Percentiles rank a stretch among this genome's conserved stretches.
Conservation (phyloP, 176 grass and related monocot species). For the Oryza meyeriana region DNA sequence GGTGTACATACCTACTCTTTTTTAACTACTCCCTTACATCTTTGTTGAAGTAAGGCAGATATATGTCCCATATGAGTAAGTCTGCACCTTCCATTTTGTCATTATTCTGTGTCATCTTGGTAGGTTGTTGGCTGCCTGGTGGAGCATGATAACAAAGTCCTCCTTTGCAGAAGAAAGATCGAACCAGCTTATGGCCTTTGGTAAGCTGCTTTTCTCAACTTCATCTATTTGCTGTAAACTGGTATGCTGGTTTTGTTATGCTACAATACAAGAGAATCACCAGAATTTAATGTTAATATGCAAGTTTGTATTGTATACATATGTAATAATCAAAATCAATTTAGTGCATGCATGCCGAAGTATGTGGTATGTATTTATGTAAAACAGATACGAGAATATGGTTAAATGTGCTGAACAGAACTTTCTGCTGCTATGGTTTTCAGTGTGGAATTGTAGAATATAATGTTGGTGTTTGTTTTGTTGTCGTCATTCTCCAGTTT, state of each 20-base stretch:
- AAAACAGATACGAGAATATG: neutral
- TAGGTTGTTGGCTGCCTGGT: slow-evolving; percentile 96
- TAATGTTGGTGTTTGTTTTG: neutral
- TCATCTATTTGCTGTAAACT: neutral
- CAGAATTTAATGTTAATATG: neutral
- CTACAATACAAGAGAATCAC: neutral
- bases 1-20: neutral
- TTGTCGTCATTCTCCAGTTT: neutral
- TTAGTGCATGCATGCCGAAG: neutral
- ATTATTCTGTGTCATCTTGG: neutral
- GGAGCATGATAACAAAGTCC: slow-evolving; percentile 92
- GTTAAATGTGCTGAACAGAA: neutral
- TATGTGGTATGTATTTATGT: neutral
- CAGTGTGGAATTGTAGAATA: neutral
- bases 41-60: neutral
- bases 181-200: slow-evolving; percentile 94
- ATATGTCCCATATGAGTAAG: neutral
- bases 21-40: neutral
- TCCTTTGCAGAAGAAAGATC: slow-evolving; percentile 96
- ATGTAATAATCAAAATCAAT: slow-evolving; percentile 6
- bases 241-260: neutral
- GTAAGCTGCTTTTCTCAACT: slow-evolving; percentile 38
- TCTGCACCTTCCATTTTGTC: neutral
- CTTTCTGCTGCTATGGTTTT: neutral
- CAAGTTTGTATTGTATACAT: neutral